These are phyloP conservation scores for Dendrobium huoshanense DNA, from an alignment of 106 monocot species.

Conservation along the genomic window DNA sequence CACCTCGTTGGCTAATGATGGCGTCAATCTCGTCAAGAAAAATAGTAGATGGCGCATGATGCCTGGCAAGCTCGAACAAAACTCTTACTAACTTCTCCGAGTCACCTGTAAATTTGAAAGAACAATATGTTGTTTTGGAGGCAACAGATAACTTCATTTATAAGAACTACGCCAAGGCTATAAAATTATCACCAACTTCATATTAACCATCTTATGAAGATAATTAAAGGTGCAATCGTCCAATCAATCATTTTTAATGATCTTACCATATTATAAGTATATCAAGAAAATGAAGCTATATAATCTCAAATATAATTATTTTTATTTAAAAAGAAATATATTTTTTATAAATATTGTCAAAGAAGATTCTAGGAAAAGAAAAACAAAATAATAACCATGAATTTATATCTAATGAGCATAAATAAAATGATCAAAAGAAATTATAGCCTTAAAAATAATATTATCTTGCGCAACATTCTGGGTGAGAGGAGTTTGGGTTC, in stretches of 20 bases:
- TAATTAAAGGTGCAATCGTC: neutral
- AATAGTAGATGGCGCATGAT: constrained; percentile 97
- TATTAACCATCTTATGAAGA: neutral
- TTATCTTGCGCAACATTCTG: too few species aligned
- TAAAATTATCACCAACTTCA: neutral
- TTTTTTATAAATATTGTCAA: neutral
- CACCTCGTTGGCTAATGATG: constrained; percentile 97
- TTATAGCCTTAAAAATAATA: too few species aligned
- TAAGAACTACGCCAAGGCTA: neutral
- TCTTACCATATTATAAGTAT: neutral
- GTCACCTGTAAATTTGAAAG: constrained; percentile 49
- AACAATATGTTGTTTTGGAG: neutral
- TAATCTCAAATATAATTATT: neutral
- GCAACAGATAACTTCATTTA: neutral
- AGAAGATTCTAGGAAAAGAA: neutral
- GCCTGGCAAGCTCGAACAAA: constrained; percentile 92
- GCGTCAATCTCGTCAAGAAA: constrained; percentile 99
- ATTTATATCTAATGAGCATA: too few species aligned
- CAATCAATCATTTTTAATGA: neutral
- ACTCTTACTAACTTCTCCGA: constrained; percentile 94
- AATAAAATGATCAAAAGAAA: too few species aligned
- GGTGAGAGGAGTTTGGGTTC: too few species aligned
- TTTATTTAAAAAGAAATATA: neutral
- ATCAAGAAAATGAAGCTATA: neutral
- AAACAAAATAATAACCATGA: too few species aligned